Evolutionary conservation across 495 filamentous ascomycete species (phyloP).

Genomic region (Aspergillus cristatus): DNA sequence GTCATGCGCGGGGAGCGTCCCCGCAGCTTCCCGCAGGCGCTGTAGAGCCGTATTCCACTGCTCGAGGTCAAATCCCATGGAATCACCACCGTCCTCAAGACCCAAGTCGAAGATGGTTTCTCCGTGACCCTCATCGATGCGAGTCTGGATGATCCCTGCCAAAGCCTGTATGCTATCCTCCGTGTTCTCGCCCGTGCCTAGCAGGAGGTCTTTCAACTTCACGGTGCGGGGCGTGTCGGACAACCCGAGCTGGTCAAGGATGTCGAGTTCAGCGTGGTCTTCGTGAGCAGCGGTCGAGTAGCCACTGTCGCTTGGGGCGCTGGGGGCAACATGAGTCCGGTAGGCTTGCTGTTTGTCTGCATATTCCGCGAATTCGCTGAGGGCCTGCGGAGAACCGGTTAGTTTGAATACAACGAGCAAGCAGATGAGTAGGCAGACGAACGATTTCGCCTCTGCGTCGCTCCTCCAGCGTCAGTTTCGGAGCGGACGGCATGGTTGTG

Average conservation of each 20-base stretch:
- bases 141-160: conserved; percentile 48
- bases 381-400: conserved; percentile 46
- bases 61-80: conserved; percentile 70
- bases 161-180: conserved; percentile 54
- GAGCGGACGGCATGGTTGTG: conserved; percentile 23
- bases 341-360: conserved; percentile 87
- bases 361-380: conserved; percentile 96
- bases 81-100: conserved; percentile 82
- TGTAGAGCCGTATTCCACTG: conserved; percentile 73
- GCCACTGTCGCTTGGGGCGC: conserved; percentile 33
- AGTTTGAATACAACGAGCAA: conserved; percentile 1
- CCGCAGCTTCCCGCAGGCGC: conserved; percentile 57
- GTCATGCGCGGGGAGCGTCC: conserved; percentile 59
- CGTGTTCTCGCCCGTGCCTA: conserved; percentile 50
- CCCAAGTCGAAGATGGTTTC: conserved; percentile 90
- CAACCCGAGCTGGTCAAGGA: conserved; percentile 78
- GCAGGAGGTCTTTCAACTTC: conserved; percentile 66
- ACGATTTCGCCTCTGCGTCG: conserved; percentile 79
- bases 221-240: conserved; percentile 62
- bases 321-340: conserved; percentile 36
- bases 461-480: conserved; percentile 62
- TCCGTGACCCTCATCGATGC: conserved; percentile 78
- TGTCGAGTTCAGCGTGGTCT: conserved; percentile 85
- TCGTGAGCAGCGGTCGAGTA: conserved; percentile 43
- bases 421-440: conserved; percentile 16